phyloP scores from a whole-genome alignment of 208 protist species.

The Chromosphaera perkinsii region DNA sequence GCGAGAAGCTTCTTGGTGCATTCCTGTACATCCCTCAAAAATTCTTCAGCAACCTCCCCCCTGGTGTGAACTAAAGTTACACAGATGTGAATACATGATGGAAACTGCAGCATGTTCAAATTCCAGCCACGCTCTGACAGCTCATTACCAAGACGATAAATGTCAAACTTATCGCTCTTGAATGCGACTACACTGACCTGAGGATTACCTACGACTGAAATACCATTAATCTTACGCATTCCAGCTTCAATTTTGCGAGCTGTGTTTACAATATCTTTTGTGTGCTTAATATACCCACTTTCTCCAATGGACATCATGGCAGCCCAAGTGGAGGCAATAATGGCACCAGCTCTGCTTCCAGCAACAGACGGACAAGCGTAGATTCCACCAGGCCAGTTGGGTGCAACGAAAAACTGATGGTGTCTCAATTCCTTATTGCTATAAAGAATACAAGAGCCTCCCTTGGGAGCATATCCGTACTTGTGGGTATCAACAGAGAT shows the following conservation, averaged over 20 bases:
- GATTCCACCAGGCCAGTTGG: slow-evolving; percentile 92
- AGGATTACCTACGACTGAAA: slow-evolving; percentile 73
- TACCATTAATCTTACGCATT: slow-evolving; percentile 83
- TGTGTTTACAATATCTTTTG: background rate
- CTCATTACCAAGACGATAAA: slow-evolving; percentile 74
- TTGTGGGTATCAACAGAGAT: slow-evolving; percentile 98
- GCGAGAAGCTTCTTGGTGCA: slow-evolving; percentile 49
- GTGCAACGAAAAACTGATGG: slow-evolving; percentile 84
- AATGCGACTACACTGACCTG: slow-evolving; percentile 73
- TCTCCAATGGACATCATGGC: slow-evolving; percentile 81
- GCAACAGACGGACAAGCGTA: slow-evolving; percentile 82
- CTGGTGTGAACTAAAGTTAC: slow-evolving; percentile 73
- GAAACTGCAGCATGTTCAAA: slow-evolving; percentile 84
- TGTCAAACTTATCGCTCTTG: slow-evolving; percentile 70
- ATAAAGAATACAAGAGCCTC: slow-evolving; percentile 90
- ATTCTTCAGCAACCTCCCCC: slow-evolving; percentile 61
- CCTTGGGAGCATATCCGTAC: slow-evolving; percentile 95
- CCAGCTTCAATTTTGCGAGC: slow-evolving; percentile 9
- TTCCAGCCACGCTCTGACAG: slow-evolving; percentile 78
- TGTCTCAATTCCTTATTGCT: slow-evolving; percentile 68
- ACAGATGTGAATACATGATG: slow-evolving; percentile 77
- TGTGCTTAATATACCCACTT: background rate
- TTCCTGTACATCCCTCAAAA: slow-evolving; percentile 66
- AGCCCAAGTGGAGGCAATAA: slow-evolving; percentile 91
- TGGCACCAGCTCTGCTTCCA: slow-evolving; percentile 67